Evolutionary conservation across 2,329 filamentous ascomycete species (phyloP).

Genomic region (Fusarium mexicanum): DNA sequence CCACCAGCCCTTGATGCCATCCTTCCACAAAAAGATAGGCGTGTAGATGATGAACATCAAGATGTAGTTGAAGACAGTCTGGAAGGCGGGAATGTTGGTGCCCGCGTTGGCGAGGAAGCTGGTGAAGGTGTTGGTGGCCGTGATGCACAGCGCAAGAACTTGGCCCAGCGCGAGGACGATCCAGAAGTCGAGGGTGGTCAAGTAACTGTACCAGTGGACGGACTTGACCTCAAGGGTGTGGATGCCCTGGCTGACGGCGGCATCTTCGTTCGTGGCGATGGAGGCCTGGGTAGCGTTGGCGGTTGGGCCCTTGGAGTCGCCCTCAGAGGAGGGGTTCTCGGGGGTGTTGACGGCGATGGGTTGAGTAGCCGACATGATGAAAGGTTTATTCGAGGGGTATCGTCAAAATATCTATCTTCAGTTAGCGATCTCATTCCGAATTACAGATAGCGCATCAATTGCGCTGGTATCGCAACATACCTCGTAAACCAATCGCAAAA

Average conservation of each 20-base stretch:
- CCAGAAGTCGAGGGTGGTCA: constrained; percentile 89
- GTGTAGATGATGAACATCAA: constrained; percentile 86
- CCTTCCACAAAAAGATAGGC: constrained; percentile 78
- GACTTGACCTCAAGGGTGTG: constrained; percentile 64
- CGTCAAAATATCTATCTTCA: background rate
- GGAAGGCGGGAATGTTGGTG: constrained; percentile 91
- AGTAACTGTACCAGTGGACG: constrained; percentile 75
- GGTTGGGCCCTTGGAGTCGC: constrained; percentile 39
- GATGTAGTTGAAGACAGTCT: constrained; percentile 94
- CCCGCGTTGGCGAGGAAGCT: constrained; percentile 72
- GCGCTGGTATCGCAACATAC: constrained; percentile 6
- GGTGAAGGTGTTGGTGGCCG: constrained; percentile 90
- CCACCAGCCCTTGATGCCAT: constrained; percentile 78
- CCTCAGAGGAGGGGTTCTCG: background rate
- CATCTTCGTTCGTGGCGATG: constrained; percentile 36
- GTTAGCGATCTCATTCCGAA: background rate
- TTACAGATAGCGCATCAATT: background rate
- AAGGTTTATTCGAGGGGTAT: constrained; percentile 18
- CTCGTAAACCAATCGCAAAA: constrained; percentile 23
- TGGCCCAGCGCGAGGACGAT: constrained; percentile 83
- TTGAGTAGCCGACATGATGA: constrained; percentile 24
- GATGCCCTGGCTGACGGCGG: constrained; percentile 61
- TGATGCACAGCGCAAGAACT: constrained; percentile 88
- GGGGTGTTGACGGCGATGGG: constrained; percentile 1
- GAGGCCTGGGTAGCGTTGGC: constrained; percentile 19